These are phyloP conservation scores for Noccaea caerulescens DNA, from an alignment of 345 rosid species.

Conservation along the genomic window DNA sequence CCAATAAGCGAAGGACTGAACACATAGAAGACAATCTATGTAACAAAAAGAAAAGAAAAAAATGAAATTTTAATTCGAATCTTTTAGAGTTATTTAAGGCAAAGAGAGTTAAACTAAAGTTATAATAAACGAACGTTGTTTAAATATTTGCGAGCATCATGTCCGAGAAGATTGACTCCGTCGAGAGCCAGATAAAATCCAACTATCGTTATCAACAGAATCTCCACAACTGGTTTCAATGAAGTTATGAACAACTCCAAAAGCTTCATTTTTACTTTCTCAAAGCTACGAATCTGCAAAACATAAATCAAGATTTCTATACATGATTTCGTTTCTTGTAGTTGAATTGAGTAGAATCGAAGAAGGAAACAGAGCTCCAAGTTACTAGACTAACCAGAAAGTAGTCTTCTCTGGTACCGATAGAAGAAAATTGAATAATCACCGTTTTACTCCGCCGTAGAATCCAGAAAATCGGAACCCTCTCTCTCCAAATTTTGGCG, in stretches of 20 bases:
- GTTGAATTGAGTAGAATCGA: not conserved
- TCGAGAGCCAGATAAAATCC: constrained; percentile 62
- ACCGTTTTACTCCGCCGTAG: constrained; percentile 16
- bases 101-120: not conserved
- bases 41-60: not conserved
- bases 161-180: constrained; percentile 53
- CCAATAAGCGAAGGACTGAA: constrained; percentile 67
- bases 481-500: not conserved
- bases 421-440: not conserved
- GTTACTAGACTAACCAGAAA: too few species aligned
- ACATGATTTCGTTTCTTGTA: not conserved
- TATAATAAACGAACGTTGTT: constrained; percentile 49
- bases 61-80: not conserved
- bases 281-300: constrained; percentile 22
- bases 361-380: constrained; percentile 13
- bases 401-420: not conserved
- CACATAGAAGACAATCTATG: constrained; percentile 62
- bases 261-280: constrained; percentile 43
- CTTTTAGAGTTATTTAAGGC: not conserved
- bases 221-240: constrained; percentile 60
- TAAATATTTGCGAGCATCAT: constrained; percentile 57
- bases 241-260: constrained; percentile 62
- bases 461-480: constrained; percentile 16
- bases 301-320: not conserved
- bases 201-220: constrained; percentile 56